Conservation (phyloP, 2,329 filamentous ascomycete species). For the Podosphaera xanthii region DNA sequence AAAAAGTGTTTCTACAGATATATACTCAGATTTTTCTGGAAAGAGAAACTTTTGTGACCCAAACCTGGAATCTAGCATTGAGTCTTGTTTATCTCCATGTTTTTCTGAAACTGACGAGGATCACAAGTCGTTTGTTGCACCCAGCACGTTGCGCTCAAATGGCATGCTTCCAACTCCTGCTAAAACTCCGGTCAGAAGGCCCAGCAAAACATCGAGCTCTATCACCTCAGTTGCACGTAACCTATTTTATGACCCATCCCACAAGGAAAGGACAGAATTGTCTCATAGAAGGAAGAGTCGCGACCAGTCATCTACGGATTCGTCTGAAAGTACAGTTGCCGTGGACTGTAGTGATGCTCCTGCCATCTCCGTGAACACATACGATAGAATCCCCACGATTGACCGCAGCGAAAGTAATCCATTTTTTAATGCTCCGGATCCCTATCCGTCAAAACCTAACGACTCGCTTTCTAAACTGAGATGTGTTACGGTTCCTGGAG, state of each 20-base stretch:
- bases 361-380: slow-evolving; percentile 51
- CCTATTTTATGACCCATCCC: slow-evolving; percentile 27
- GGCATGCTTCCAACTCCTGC: slow-evolving; percentile 54
- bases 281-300: slow-evolving; percentile 30
- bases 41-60: slow-evolving; percentile 25
- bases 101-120: not conserved
- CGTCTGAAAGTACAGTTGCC: not conserved
- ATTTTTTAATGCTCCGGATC: slow-evolving; percentile 31
- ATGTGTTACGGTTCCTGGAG: slow-evolving; percentile 27
- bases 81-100: not conserved
- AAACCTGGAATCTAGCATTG: slow-evolving; percentile 19
- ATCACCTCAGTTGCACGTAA: slow-evolving; percentile 34
- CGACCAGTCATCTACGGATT: slow-evolving; percentile 18
- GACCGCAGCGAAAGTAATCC: slow-evolving; percentile 49
- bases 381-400: slow-evolving; percentile 49
- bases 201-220: slow-evolving; percentile 25
- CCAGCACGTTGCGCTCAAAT: slow-evolving; percentile 10
- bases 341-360: slow-evolving; percentile 21
- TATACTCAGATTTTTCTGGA: slow-evolving; percentile 21
- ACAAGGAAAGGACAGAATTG: slow-evolving; percentile 30
- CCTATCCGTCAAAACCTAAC: slow-evolving; percentile 20
- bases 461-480: slow-evolving; percentile 32
- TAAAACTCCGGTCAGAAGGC: slow-evolving; percentile 46
- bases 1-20: slow-evolving; percentile 8
- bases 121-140: slow-evolving; percentile 20